Percentiles rank a stretch among this genome's conserved stretches.
Evolutionary conservation across 371 early-diverging fungal species (phyloP).

Genomic region (Syncephalastrum monosporum): DNA sequence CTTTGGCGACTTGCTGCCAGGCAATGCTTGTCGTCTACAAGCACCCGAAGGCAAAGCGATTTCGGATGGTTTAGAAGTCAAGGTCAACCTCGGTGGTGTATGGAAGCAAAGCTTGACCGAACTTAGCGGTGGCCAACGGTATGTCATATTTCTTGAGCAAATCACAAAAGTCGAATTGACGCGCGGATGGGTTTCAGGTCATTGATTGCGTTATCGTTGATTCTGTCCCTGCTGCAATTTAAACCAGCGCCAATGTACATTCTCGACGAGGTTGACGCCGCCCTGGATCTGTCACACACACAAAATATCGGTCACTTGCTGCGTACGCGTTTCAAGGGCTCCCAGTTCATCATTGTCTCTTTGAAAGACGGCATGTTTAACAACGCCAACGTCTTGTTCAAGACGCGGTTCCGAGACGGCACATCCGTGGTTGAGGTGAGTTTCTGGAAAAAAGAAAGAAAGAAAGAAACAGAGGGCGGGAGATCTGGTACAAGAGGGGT

Average conservation of each 20-base stretch:
- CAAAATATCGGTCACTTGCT: conserved; percentile 99
- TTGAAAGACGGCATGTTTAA: conserved; percentile 99
- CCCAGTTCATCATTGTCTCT: conserved; percentile 99
- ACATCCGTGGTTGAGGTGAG: conserved; percentile 89
- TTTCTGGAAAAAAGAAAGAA: neutral
- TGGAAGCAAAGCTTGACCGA: conserved; percentile 98
- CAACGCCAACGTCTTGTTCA: conserved; percentile 98
- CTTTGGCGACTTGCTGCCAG: conserved; percentile 92
- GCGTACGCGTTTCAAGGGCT: conserved; percentile 92
- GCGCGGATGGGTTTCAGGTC: conserved; percentile 52
- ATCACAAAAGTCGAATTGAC: neutral
- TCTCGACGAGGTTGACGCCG: conserved; percentile 99
- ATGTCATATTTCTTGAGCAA: conserved; percentile 4
- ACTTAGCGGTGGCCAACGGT: conserved; percentile 98
- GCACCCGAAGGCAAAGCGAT: conserved; percentile 81
- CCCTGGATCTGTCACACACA: conserved; percentile 98
- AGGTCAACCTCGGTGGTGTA: conserved; percentile 95
- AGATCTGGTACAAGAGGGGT: neutral
- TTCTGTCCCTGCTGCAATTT: conserved; percentile 96
- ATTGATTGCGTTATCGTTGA: conserved; percentile 95
- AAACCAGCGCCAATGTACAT: conserved; percentile 99
- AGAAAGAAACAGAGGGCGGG: neutral
- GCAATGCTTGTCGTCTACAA: conserved; percentile 86
- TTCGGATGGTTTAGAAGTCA: conserved; percentile 91
- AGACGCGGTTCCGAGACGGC: conserved; percentile 95